phyloP scores from a whole-genome alignment of 768 basidiomycete species.

The Psilocybe subaeruginosa region DNA sequence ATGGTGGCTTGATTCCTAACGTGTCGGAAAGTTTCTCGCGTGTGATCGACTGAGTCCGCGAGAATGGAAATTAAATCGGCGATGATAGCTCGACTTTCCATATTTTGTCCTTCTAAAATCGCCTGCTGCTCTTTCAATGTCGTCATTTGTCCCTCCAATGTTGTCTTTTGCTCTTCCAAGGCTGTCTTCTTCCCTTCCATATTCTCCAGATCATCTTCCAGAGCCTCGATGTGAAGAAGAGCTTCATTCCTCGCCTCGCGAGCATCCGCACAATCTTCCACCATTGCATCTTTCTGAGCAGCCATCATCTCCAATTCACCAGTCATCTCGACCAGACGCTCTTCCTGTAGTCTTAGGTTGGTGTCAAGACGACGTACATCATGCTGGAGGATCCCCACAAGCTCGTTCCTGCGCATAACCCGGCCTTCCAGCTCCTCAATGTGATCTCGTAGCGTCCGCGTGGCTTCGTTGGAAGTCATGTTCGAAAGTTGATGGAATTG shows the following conservation, averaged over 20 bases:
- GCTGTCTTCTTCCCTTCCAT: constrained; percentile 23
- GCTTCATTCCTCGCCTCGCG: constrained; percentile 74
- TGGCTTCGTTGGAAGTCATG: constrained; percentile 61
- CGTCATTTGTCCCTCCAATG: constrained; percentile 27
- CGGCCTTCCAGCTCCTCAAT: constrained; percentile 72
- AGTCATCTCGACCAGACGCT: constrained; percentile 71
- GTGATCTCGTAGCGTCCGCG: constrained; percentile 58
- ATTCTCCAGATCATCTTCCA: constrained; percentile 64
- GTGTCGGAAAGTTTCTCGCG: constrained; percentile 20
- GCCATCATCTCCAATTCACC: constrained; percentile 66
- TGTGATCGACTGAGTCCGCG: constrained; percentile 33
- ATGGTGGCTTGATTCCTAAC: constrained; percentile 3
- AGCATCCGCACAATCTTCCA: constrained; percentile 82
- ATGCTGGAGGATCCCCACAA: constrained; percentile 79
- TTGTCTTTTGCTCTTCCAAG: constrained; percentile 22
- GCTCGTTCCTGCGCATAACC: constrained; percentile 67
- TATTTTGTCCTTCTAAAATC: constrained; percentile 18
- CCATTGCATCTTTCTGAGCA: constrained; percentile 77
- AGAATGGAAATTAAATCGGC: constrained; percentile 41
- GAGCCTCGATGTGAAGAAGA: constrained; percentile 51
- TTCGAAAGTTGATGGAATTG: constrained; percentile 69
- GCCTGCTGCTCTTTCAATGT: constrained; percentile 7
- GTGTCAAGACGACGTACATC: constrained; percentile 78
- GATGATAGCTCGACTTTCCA: constrained; percentile 36
- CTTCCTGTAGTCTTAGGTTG: constrained; percentile 75